Evolutionary conservation across 129 eudicot genomes (phyloP), one percentile per base, ranked within the genome.

Genomic region (Arctium minus): DNA sequence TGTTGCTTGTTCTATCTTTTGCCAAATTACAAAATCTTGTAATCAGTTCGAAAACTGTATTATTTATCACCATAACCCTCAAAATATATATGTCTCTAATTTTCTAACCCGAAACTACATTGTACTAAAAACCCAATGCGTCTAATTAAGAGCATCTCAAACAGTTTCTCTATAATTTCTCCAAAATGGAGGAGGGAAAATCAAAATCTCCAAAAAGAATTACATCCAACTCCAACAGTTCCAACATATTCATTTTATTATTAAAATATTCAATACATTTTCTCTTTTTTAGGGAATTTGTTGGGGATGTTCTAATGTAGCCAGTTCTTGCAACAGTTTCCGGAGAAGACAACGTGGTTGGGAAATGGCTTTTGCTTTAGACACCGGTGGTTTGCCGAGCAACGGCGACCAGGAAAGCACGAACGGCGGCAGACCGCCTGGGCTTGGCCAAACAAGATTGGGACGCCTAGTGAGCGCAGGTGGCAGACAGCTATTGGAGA

Each of bases 391-490:
- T 73, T 68, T 90, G 53, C 92, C 98, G 8, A 68, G 38, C 81
- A 88, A 88, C 0, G 84, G 81, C 73, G 88, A 76, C 87, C 96
- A 88, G 76, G 92, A 85, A 31, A 83, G 62, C 84, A 38, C 79
- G 78, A 85, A 91, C 6, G 84, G 81, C 5, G 93, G 89, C 60
- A 32, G 81, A 53, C 82, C 89, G 11, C 82, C 90, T 13, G 91
- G 85, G 71, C 90, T 89, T 7, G 97, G 99, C 22, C 93, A 88
- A 74, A 93, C 99, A 64, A 89, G 99, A 82, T 82, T 96, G 86
- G 93, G 98, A 42, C 89, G 98, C 80, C 83, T 96, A 78, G 95
- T 92, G 12, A 87, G 91, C 37, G 95, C 95, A 15, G 97, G 89
- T 15, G 97, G 93, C 30, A 90, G 91, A 39, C 91, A 96, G 73